Evolutionary conservation across 768 basidiomycete genomes (phyloP).

Genomic region (Kwoniella heveanensis): DNA sequence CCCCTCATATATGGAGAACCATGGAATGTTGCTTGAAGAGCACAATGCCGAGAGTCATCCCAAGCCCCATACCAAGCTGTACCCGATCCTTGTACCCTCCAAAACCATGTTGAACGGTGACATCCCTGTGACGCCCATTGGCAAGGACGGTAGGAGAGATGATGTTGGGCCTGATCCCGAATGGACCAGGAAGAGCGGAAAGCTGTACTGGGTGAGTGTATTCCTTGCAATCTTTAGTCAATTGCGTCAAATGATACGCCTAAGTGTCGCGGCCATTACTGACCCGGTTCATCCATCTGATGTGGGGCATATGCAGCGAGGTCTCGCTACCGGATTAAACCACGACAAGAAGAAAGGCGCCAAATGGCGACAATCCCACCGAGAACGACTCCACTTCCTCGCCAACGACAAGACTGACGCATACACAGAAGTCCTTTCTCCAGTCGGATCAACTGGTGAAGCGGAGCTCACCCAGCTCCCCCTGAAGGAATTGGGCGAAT

Average conservation of each 20-base stretch:
- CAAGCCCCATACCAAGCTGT: conserved; percentile 55
- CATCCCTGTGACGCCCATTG: conserved; percentile 56
- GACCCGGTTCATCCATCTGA: too few relatives aligned
- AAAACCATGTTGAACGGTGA: conserved; percentile 54
- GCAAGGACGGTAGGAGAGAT: conserved; percentile 51
- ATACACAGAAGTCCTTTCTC: conserved; percentile 46
- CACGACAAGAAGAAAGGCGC: conserved; percentile 49
- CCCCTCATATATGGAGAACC: conserved; percentile 55
- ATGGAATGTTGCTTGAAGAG: conserved; percentile 54
- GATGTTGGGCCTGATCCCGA: conserved; percentile 54
- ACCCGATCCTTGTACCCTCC: conserved; percentile 55
- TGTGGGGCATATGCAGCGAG: too few relatives aligned
- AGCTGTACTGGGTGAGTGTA: conserved; percentile 55
- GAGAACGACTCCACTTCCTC: conserved; percentile 54
- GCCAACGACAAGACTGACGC: conserved; percentile 47
- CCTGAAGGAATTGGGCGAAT: conserved; percentile 44
- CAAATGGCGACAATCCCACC: conserved; percentile 53
- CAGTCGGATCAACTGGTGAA: conserved; percentile 46
- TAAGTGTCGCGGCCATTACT: too few relatives aligned
- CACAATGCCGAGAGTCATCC: conserved; percentile 52
- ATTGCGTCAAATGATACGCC: too few relatives aligned
- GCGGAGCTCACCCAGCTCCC: conserved; percentile 46
- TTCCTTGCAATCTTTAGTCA: too few relatives aligned
- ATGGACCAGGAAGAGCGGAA: conserved; percentile 54
- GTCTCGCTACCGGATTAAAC: conserved; percentile 53